These are phyloP conservation scores for Penicillium occitanis DNA, from an alignment of 2,329 filamentous ascomycete species.

Conservation along the genomic window DNA sequence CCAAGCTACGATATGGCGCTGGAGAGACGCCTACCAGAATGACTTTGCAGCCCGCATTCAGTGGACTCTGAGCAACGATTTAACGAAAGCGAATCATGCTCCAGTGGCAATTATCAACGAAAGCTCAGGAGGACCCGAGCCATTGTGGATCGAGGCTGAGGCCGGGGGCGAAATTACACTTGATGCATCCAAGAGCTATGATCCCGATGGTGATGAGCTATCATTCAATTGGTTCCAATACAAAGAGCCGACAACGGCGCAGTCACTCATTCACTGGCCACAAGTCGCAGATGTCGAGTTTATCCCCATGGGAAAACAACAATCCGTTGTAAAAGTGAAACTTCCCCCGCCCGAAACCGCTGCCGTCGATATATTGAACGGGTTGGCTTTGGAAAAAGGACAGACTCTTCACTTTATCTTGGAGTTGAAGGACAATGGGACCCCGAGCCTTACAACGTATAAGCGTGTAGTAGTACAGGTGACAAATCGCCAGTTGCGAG, in stretches of 20 bases:
- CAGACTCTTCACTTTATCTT: not conserved
- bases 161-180: not conserved
- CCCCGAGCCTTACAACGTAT: not conserved
- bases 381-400: not conserved
- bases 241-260: not conserved
- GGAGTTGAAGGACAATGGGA: not conserved
- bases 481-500: not conserved
- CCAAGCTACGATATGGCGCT: not conserved
- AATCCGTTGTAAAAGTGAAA: not conserved
- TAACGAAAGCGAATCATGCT: not conserved
- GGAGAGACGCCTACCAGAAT: not conserved
- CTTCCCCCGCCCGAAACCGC: not conserved
- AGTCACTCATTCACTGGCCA: not conserved
- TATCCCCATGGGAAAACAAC: not conserved
- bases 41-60: not conserved
- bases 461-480: not conserved
- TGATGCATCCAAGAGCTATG: not conserved
- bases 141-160: not conserved
- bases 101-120: not conserved
- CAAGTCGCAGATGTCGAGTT: not conserved
- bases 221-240: conserved; percentile 1
- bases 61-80: not conserved
- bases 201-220: conserved; percentile 1
- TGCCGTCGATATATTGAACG: not conserved
- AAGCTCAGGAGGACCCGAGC: not conserved